Conservation (phyloP, 2,329 filamentous ascomycete genomes). For the Pseudogymnoascus sp. region DNA sequence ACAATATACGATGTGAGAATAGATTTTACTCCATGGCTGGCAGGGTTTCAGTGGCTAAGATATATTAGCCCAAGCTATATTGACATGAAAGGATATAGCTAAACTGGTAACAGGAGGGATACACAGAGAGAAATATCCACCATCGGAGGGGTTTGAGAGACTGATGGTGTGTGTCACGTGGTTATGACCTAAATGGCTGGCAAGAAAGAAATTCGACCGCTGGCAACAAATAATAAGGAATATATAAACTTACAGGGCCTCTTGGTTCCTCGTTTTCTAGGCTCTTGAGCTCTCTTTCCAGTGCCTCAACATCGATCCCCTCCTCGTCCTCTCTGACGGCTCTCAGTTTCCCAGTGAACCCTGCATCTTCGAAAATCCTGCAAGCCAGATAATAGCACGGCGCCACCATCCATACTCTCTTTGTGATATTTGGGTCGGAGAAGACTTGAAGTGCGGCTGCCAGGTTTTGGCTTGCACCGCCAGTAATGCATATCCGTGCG, state of each 20-base stretch:
- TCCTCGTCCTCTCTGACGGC: slow-evolving; percentile 56
- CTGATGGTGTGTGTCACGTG: neutral
- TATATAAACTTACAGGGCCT: slow-evolving; percentile 10
- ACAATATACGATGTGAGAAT: slow-evolving; percentile 59
- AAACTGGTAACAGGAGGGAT: neutral
- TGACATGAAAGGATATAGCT: neutral
- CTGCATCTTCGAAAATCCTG: slow-evolving; percentile 56
- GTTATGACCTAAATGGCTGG: neutral
- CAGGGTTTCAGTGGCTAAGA: slow-evolving; percentile 7
- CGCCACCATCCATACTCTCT: slow-evolving; percentile 55
- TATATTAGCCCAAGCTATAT: neutral
- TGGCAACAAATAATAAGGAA: neutral
- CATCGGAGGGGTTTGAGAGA: neutral
- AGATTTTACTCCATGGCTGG: slow-evolving; percentile 47
- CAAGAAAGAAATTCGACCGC: neutral
- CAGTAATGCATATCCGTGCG: slow-evolving; percentile 52
- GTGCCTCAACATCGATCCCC: slow-evolving; percentile 49
- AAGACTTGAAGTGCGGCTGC: slow-evolving; percentile 55
- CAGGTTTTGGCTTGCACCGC: slow-evolving; percentile 58
- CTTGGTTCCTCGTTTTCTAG: slow-evolving; percentile 11
- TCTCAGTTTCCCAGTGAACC: slow-evolving; percentile 48
- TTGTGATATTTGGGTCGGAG: slow-evolving; percentile 55
- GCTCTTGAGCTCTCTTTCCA: slow-evolving; percentile 39
- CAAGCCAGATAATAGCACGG: slow-evolving; percentile 60
- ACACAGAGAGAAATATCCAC: neutral